A percentile compares a stretch with the other conserved stretches of the same genome.
Evolutionary conservation across 306 rosid genomes (phyloP).

Genomic region (Rubus parviflorus): DNA sequence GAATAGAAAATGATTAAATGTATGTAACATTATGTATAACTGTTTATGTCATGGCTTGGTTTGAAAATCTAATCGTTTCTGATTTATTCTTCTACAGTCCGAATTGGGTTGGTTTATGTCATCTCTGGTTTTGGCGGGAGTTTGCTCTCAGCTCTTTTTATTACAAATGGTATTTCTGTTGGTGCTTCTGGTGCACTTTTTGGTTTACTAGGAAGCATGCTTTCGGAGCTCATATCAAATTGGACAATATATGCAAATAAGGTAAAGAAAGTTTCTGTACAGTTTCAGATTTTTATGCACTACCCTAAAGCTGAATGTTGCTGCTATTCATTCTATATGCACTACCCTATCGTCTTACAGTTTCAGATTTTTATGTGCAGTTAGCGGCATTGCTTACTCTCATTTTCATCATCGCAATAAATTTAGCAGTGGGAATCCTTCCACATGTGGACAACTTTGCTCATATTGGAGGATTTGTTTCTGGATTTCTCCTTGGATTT

Average conservation of each 20-base stretch:
- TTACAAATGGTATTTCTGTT: constrained; percentile 65
- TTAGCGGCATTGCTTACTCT: constrained; percentile 65
- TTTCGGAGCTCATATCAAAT: constrained; percentile 79
- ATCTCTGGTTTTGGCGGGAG: constrained; percentile 86
- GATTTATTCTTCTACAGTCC: constrained; percentile 38
- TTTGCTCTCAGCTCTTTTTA: constrained; percentile 68
- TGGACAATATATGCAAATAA: constrained; percentile 86
- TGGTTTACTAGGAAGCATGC: constrained; percentile 88
- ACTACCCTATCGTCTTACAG: constrained; percentile 22
- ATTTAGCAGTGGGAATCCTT: constrained; percentile 79
- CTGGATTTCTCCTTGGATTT: constrained; percentile 89
- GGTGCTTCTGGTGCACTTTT: constrained; percentile 95
- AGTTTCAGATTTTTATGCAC: too few species aligned
- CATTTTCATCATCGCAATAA: constrained; percentile 49
- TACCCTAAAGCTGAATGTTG: constrained; percentile 3
- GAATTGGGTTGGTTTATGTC: constrained; percentile 67
- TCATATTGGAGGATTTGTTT: constrained; percentile 79
- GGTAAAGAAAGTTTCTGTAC: constrained; percentile 45
- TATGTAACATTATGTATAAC: neutral
- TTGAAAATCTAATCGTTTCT: constrained; percentile 19
- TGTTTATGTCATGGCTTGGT: neutral
- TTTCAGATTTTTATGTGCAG: constrained; percentile 42
- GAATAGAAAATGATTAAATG: neutral
- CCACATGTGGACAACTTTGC: constrained; percentile 94
- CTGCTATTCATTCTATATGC: neutral